Evolutionary conservation across 2,329 filamentous ascomycete species (phyloP).

Genomic region (Leptographium galeiforme): DNA sequence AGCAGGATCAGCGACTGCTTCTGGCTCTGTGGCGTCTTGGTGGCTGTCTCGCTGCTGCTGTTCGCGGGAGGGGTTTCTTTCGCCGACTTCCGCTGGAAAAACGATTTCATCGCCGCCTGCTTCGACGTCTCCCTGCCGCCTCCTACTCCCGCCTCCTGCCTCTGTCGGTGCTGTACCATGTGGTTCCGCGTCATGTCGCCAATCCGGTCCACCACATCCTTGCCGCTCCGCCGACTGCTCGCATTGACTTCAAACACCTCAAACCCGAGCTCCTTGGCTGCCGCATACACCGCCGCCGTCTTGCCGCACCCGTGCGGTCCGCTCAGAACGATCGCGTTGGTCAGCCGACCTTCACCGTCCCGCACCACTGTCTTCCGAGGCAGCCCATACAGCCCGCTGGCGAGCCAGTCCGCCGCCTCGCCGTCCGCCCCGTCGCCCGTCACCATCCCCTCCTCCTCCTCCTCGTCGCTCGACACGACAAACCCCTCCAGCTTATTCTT

Average conservation of each 20-base stretch:
- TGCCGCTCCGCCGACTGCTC: conserved; percentile 69
- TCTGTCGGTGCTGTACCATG: conserved; percentile 44
- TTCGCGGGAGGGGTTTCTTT: conserved; percentile 7
- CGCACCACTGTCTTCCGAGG: conserved; percentile 42
- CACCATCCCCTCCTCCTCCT: conserved; percentile 43
- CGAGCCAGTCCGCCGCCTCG: conserved; percentile 20
- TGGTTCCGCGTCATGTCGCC: conserved; percentile 97
- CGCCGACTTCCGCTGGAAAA: conserved; percentile 52
- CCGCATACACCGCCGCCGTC: conserved; percentile 81
- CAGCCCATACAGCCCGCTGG: conserved; percentile 22
- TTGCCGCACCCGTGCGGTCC: conserved; percentile 87
- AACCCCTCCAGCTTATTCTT: conserved; percentile 70
- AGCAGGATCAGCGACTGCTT: conserved; percentile 91
- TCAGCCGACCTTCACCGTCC: conserved; percentile 21
- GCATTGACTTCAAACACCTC: conserved; percentile 93
- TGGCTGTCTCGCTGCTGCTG: conserved; percentile 8
- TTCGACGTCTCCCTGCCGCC: conserved; percentile 27
- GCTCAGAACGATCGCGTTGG: conserved; percentile 74
- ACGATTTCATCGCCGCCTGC: conserved; percentile 67
- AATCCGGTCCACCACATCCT: conserved; percentile 79
- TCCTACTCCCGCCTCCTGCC: background rate
- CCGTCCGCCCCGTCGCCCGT: conserved; percentile 47
- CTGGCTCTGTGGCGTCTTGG: conserved; percentile 38
- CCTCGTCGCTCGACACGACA: conserved; percentile 65
- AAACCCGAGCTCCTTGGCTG: conserved; percentile 81